phyloP scores from a whole-genome alignment of 2,329 filamentous ascomycete species.

The Diaporthe eres region DNA sequence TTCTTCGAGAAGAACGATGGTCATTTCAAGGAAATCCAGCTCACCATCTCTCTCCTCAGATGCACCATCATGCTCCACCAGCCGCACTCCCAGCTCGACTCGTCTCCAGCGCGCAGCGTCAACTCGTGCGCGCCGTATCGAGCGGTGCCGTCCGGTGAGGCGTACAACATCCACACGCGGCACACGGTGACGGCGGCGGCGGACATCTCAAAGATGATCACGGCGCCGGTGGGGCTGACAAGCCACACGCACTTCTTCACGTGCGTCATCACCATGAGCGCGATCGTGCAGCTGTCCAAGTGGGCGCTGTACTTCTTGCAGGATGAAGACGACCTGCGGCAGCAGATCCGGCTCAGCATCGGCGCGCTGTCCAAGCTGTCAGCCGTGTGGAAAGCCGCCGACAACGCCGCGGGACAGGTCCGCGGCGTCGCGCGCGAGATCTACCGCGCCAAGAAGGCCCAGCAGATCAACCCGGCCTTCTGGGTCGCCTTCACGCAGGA shows the following conservation, averaged over 20 bases:
- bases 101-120: slow-evolving; percentile 68
- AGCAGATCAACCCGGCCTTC: slow-evolving; percentile 66
- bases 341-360: slow-evolving; percentile 84
- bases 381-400: slow-evolving; percentile 80
- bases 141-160: slow-evolving; percentile 62
- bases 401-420: slow-evolving; percentile 79
- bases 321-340: slow-evolving; percentile 77
- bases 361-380: slow-evolving; percentile 80
- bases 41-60: slow-evolving; percentile 50
- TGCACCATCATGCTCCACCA: slow-evolving; percentile 84
- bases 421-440: slow-evolving; percentile 85
- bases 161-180: slow-evolving; percentile 78
- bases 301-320: slow-evolving; percentile 77
- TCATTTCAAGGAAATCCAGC: slow-evolving; percentile 44
- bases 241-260: slow-evolving; percentile 89
- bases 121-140: slow-evolving; percentile 77
- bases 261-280: slow-evolving; percentile 82
- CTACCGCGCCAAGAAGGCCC: slow-evolving; percentile 70
- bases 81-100: slow-evolving; percentile 82
- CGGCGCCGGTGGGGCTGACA: slow-evolving; percentile 78
- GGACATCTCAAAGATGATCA: slow-evolving; percentile 81
- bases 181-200: slow-evolving; percentile 86
- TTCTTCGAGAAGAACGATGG: slow-evolving; percentile 45
- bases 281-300: slow-evolving; percentile 85
- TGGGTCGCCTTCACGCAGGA: slow-evolving; percentile 69